These are phyloP conservation scores for Diddensiella transvaalensis DNA, from an alignment of 805 yeast genomes.

Conservation along the genomic window DNA sequence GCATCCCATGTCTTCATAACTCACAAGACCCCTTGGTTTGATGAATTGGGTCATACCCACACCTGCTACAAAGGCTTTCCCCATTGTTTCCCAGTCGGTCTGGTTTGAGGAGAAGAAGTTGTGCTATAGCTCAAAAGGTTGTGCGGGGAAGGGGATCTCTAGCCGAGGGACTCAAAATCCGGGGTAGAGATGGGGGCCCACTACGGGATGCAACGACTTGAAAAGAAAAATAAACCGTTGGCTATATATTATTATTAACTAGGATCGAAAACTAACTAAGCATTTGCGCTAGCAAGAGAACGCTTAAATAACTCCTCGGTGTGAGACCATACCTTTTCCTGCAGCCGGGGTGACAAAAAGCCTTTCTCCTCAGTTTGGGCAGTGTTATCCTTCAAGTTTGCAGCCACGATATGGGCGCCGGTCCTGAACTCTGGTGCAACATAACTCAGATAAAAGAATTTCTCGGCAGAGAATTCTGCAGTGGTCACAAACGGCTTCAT, in stretches of 20 bases:
- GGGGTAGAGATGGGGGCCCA: too few species aligned
- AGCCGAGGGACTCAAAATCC: too few species aligned
- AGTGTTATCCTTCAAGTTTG: conserved; percentile 11
- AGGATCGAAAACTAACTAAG: too few species aligned
- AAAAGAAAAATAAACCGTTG: too few species aligned
- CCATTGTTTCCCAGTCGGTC: conserved; percentile 7
- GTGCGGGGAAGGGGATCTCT: too few species aligned
- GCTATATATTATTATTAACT: too few species aligned
- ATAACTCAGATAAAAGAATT: conserved; percentile 22
- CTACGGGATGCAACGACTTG: too few species aligned
- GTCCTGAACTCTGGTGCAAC: conserved; percentile 18
- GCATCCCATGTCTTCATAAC: conserved; percentile 27
- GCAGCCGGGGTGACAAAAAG: conserved; percentile 17
- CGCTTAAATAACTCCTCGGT: conserved; percentile 21
- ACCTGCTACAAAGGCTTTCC: conserved; percentile 24
- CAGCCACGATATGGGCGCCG: conserved; percentile 21
- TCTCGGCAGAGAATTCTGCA: conserved; percentile 24
- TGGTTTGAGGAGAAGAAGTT: too few species aligned
- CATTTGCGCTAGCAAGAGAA: too few species aligned
- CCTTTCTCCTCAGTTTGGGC: conserved; percentile 15
- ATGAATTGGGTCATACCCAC: conserved; percentile 29
- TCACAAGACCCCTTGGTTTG: conserved; percentile 24
- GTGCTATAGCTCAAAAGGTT: too few species aligned
- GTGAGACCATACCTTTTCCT: conserved; percentile 28
- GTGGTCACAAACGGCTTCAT: conserved; percentile 11